phyloP scores from a whole-genome alignment of 2,329 filamentous ascomycete genomes.

The Xenosphaeropsis pyriputrescens region DNA sequence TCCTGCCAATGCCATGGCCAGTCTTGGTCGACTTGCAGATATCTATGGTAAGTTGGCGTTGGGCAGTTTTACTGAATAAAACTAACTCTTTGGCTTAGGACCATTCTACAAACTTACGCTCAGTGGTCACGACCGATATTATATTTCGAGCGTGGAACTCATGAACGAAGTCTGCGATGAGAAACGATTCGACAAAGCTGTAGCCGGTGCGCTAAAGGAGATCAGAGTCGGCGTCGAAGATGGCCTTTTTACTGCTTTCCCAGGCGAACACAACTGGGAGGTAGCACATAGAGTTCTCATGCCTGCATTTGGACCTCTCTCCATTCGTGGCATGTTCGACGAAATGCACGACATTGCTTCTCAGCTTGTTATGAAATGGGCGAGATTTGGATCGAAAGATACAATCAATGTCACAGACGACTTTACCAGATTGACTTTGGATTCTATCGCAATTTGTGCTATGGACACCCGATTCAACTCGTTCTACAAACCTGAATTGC shows the following conservation, averaged over 20 bases:
- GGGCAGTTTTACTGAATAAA: not conserved
- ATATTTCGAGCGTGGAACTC: conserved; percentile 37
- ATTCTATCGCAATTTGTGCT: conserved; percentile 51
- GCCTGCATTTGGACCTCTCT: conserved; percentile 55
- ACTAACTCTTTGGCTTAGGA: conserved; percentile 3
- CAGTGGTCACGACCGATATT: conserved; percentile 28
- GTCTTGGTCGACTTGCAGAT: conserved; percentile 41
- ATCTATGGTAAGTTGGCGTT: conserved; percentile 37
- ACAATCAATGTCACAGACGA: conserved; percentile 48
- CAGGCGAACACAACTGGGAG: conserved; percentile 46
- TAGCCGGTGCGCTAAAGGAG: conserved; percentile 32
- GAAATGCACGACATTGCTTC: conserved; percentile 55
- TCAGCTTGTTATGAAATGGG: conserved; percentile 55
- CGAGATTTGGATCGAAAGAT: conserved; percentile 40
- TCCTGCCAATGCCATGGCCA: conserved; percentile 36
- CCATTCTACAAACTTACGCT: conserved; percentile 44
- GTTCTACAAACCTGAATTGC: conserved; percentile 52
- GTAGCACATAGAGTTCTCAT: conserved; percentile 51
- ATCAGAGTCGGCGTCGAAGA: conserved; percentile 46
- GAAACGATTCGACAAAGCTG: conserved; percentile 45
- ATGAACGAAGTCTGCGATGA: conserved; percentile 52
- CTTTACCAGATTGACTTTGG: conserved; percentile 59
- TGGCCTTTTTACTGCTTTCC: conserved; percentile 47
- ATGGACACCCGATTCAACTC: conserved; percentile 66
- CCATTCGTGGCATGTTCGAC: conserved; percentile 53